A percentile compares a stretch with the other conserved stretches of the same genome.
Conservation (phyloP, 169 alveolate genomes). For the Eimeria acervulina region DNA sequence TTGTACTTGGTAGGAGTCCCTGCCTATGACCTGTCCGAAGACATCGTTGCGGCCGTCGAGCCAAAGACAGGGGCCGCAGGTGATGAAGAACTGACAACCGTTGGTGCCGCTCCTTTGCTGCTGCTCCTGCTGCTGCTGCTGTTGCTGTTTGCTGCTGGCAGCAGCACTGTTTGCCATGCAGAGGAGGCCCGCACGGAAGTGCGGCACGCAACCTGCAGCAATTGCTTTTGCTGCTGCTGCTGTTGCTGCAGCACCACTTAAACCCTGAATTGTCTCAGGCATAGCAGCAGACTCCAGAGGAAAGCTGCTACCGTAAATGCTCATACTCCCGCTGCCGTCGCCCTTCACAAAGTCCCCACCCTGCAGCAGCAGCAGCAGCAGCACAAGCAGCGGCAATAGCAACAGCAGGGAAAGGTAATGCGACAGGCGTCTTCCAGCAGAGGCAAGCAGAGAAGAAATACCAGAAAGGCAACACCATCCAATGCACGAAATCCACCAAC, state of each 20-base stretch:
- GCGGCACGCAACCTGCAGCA: conserved; percentile 92
- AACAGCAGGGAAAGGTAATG: too few species aligned
- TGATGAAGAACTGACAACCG: conserved; percentile 98
- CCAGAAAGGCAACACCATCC: neutral
- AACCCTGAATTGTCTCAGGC: conserved; percentile 1
- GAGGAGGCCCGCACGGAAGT: conserved; percentile 95
- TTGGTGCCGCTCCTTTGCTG: conserved; percentile 84
- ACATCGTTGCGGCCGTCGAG: conserved; percentile 96
- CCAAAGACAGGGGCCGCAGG: conserved; percentile 97
- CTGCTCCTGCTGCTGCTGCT: conserved; percentile 31
- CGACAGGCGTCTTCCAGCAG: neutral
- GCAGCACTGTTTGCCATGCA: conserved; percentile 95
- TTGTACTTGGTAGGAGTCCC: conserved; percentile 77
- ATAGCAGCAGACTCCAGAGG: conserved; percentile 93
- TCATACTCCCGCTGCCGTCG: conserved; percentile 98
- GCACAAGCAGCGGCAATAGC: neutral
- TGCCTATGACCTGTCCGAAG: conserved; percentile 87
- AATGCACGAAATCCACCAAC: neutral
- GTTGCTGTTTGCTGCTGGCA: conserved; percentile 26
- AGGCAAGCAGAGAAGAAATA: neutral
- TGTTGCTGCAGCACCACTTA: conserved; percentile 15
- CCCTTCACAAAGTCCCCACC: conserved; percentile 99
- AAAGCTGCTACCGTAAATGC: conserved; percentile 97
- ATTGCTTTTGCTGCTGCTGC: conserved; percentile 52
- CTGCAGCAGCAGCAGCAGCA: conserved; percentile 86